A percentile compares a stretch with the other conserved stretches of the same genome.
Evolutionary conservation across 805 yeast genomes (phyloP).

Genomic region (Wickerhamiella azyma): DNA sequence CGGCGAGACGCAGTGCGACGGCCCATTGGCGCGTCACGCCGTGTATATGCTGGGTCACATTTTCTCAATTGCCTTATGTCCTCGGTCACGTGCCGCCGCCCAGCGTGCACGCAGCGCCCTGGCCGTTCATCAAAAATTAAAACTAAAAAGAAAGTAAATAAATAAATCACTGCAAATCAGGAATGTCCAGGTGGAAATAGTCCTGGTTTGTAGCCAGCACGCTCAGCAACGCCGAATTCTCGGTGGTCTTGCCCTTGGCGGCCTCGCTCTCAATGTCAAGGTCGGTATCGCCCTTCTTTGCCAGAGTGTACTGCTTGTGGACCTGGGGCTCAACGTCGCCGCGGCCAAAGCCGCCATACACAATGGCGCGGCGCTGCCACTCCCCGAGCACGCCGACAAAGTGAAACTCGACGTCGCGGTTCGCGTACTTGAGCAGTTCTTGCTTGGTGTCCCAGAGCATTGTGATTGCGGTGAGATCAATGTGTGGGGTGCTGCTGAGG

Average conservation of each 20-base stretch:
- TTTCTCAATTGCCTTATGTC: no score
- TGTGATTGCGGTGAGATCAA: conserved; percentile 73
- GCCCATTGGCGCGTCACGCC: no score
- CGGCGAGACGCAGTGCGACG: no score
- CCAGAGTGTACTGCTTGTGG: conserved; percentile 8
- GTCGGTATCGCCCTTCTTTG: conserved; percentile 24
- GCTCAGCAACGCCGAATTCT: conserved; percentile 35
- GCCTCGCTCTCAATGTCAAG: conserved; percentile 10
- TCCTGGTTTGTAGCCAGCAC: conserved; percentile 55
- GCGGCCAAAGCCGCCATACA: conserved; percentile 37
- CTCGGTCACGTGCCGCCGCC: no score
- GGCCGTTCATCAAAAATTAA: no score
- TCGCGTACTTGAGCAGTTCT: conserved; percentile 59
- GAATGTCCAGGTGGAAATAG: conserved; percentile 67
- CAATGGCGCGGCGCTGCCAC: conserved; percentile 70
- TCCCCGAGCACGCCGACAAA: conserved; percentile 74
- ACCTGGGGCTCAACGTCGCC: conserved; percentile 1
- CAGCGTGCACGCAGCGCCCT: no score
- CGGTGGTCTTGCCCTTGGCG: conserved; percentile 3
- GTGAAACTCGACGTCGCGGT: conserved; percentile 77
- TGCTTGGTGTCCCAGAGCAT: conserved; percentile 61
- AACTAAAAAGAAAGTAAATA: neutral
- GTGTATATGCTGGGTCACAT: no score
- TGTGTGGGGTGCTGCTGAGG: conserved; percentile 58
- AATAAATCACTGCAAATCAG: conserved; percentile 27